These are phyloP conservation scores for Myxozyma kluyveri DNA, from an alignment of 805 yeast species.

Conservation along the genomic window DNA sequence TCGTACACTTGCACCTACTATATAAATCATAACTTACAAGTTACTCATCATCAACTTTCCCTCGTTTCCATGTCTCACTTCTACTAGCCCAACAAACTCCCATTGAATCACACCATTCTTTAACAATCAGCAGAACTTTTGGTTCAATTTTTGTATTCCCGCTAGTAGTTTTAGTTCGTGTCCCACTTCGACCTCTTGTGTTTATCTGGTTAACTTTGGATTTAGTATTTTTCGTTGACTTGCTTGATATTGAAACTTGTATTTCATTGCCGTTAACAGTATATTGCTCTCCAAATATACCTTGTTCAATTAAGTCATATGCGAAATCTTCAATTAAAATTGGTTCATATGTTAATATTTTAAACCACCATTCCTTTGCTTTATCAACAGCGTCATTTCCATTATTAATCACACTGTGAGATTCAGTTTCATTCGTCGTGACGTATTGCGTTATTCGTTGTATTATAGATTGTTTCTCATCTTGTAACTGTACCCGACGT, in stretches of 20 bases:
- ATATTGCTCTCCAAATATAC: neutral
- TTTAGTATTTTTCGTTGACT: too few relatives aligned
- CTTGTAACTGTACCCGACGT: too few relatives aligned
- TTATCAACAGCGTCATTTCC: too few relatives aligned
- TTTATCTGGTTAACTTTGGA: too few relatives aligned
- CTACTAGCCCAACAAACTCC: constrained; percentile 15
- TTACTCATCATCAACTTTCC: neutral
- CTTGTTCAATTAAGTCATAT: constrained; percentile 7
- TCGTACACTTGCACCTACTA: neutral
- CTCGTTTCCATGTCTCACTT: constrained; percentile 4
- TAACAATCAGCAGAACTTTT: constrained; percentile 1
- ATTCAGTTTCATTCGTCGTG: too few relatives aligned
- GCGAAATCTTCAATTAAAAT: constrained; percentile 23
- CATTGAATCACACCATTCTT: constrained; percentile 27
- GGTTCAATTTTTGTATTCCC: neutral
- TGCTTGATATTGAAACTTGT: too few relatives aligned
- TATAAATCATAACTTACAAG: neutral
- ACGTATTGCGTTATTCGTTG: too few relatives aligned
- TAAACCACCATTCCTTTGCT: constrained; percentile 26
- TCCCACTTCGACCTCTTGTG: too few relatives aligned
- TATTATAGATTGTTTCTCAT: too few relatives aligned
- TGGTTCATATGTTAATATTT: constrained; percentile 26
- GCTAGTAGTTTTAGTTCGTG: too few relatives aligned
- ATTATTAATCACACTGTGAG: too few relatives aligned
- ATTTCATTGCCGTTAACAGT: neutral